phyloP scores from a whole-genome alignment of 2,329 filamentous ascomycete species.

The Pseudocercospora musae region DNA sequence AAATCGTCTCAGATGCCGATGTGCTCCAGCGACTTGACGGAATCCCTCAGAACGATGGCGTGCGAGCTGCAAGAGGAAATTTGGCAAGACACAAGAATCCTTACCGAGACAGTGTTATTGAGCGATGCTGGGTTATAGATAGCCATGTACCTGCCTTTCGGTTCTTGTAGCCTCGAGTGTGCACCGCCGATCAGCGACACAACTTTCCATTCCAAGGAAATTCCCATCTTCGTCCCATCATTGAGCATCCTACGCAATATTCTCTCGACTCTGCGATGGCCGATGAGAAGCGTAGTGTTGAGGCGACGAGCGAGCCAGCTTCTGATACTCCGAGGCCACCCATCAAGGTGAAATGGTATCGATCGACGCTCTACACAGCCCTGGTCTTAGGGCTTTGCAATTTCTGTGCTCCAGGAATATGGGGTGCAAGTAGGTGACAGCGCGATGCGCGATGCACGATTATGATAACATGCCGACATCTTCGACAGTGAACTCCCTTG shows the following conservation, averaged over 20 bases:
- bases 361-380: constrained; percentile 70
- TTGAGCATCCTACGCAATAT: not conserved
- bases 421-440: constrained; percentile 41
- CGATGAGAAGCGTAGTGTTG: constrained; percentile 11
- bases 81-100: not conserved
- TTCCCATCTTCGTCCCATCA: not conserved
- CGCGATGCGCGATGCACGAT: not conserved
- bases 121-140: not conserved
- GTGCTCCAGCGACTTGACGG: constrained; percentile 1
- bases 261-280: constrained; percentile 9
- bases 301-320: constrained; percentile 7
- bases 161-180: not conserved
- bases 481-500: constrained; percentile 60
- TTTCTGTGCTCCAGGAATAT: constrained; percentile 67
- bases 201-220: not conserved
- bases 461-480: not conserved
- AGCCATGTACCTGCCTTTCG: not conserved
- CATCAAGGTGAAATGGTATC: constrained; percentile 51
- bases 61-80: constrained; percentile 8
- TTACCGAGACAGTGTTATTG: not conserved
- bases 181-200: not conserved
- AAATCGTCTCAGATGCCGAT: not conserved
- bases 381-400: constrained; percentile 69
- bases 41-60: constrained; percentile 13
- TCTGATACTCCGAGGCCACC: constrained; percentile 4